phyloP scores from a whole-genome alignment of 805 yeast genomes.

The Jamesozyma rosinii region DNA sequence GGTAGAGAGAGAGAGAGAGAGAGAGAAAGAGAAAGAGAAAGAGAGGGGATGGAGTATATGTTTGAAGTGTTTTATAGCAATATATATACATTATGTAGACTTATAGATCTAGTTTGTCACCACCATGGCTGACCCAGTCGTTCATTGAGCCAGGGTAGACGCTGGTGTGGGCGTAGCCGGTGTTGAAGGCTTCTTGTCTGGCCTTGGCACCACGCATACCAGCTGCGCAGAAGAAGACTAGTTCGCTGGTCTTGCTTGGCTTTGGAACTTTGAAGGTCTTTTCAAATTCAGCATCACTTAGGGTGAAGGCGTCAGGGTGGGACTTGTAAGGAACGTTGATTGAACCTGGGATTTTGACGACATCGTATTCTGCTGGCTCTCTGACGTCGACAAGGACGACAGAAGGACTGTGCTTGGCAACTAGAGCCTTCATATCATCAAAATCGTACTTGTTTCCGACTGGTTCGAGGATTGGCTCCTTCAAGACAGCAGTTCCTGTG shows the following conservation, averaged over 20 bases:
- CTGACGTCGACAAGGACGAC: constrained; percentile 69
- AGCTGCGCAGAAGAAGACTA: constrained; percentile 77
- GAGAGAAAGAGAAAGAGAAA: no score
- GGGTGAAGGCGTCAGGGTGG: constrained; percentile 75
- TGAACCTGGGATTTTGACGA: constrained; percentile 75
- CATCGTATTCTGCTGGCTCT: constrained; percentile 64
- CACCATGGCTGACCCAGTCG: constrained; percentile 52
- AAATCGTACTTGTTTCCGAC: constrained; percentile 35
- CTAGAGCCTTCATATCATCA: constrained; percentile 41
- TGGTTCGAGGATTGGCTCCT: not conserved
- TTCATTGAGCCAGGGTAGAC: constrained; percentile 75
- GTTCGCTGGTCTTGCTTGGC: constrained; percentile 53
- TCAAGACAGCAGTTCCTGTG: constrained; percentile 12
- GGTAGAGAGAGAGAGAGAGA: no score
- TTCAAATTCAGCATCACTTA: constrained; percentile 58
- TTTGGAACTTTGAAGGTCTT: constrained; percentile 66
- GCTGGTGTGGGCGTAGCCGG: constrained; percentile 67
- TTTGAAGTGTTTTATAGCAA: not conserved
- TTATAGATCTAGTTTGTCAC: constrained; percentile 11
- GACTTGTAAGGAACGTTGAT: constrained; percentile 75
- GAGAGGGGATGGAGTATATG: no score
- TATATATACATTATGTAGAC: not conserved
- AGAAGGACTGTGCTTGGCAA: constrained; percentile 34
- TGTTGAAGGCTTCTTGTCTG: constrained; percentile 73
- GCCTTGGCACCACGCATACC: constrained; percentile 80